Conservation (phyloP, 805 yeast species). For the Candida ficus region DNA sequence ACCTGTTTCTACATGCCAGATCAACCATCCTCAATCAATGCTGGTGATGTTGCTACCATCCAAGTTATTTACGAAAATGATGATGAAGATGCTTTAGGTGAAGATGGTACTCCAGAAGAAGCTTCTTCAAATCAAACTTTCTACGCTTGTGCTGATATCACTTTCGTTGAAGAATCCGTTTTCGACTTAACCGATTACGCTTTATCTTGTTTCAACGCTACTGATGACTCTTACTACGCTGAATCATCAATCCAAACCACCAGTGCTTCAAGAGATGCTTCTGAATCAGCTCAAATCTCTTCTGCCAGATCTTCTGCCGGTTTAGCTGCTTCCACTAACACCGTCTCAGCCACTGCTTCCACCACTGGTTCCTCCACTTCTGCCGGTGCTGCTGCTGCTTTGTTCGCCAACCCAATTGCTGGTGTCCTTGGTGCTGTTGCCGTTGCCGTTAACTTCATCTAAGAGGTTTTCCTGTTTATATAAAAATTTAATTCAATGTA, state of each 20-base stretch:
- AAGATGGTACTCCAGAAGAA: constrained; percentile 31
- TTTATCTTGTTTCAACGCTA: constrained; percentile 37
- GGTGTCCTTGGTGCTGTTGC: constrained; percentile 22
- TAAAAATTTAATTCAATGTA: neutral
- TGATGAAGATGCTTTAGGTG: constrained; percentile 18
- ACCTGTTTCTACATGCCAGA: constrained; percentile 43
- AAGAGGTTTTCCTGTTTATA: neutral
- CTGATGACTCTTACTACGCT: constrained; percentile 33
- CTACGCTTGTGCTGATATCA: constrained; percentile 41
- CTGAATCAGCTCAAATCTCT: constrained; percentile 11
- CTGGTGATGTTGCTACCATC: constrained; percentile 40
- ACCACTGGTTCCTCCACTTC: constrained; percentile 14
- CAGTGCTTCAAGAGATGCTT: constrained; percentile 22
- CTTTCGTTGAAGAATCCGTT: constrained; percentile 37
- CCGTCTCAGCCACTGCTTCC: constrained; percentile 10
- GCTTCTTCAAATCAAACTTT: constrained; percentile 34
- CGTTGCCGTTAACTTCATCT: constrained; percentile 18
- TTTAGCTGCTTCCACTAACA: constrained; percentile 12
- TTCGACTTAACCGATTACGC: constrained; percentile 32
- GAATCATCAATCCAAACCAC: constrained; percentile 24
- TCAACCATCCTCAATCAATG: constrained; percentile 30
- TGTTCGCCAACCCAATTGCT: constrained; percentile 16
- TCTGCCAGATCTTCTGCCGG: constrained; percentile 19
- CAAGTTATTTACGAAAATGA: constrained; percentile 38
- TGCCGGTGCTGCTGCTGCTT: constrained; percentile 14